A percentile compares a stretch with the other conserved stretches of the same genome.
Conservation (phyloP, 495 filamentous ascomycete species). For the Rhypophila decipiens region DNA sequence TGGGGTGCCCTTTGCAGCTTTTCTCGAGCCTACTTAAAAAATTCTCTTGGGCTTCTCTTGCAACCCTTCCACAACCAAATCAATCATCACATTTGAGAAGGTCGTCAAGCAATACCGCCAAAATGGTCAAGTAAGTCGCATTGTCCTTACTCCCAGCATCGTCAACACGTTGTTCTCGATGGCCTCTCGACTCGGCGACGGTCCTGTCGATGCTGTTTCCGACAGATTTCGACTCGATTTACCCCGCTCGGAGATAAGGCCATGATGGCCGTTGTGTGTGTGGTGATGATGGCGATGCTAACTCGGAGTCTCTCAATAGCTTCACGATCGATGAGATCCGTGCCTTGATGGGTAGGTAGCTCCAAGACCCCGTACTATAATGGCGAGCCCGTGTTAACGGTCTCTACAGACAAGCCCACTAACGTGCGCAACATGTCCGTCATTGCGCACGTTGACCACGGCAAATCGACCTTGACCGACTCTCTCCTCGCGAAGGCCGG, state of each 20-base stretch:
- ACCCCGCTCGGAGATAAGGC: conserved; percentile 44
- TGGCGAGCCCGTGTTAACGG: background rate
- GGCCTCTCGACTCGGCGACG: too few species aligned
- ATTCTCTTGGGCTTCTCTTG: too few species aligned
- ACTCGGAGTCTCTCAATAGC: conserved; percentile 44
- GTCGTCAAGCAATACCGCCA: conserved; percentile 61
- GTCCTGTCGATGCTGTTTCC: background rate
- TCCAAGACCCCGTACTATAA: background rate
- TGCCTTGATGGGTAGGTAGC: conserved; percentile 61
- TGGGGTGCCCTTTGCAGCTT: too few species aligned
- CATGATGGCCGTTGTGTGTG: conserved; percentile 22
- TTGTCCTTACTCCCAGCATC: background rate
- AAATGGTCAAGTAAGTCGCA: conserved; percentile 97
- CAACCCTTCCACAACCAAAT: conserved; percentile 15
- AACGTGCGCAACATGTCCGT: conserved; percentile 99
- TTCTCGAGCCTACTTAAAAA: too few species aligned
- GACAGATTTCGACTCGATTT: conserved; percentile 4
- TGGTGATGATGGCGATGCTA: background rate
- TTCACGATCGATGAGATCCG: conserved; percentile 99
- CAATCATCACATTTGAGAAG: conserved; percentile 21
- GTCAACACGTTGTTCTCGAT: conserved; percentile 23
- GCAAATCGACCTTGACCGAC: conserved; percentile 98
- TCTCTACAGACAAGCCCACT: conserved; percentile 65
- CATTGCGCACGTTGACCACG: conserved; percentile 99
- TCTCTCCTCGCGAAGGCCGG: conserved; percentile 97